Evolutionary conservation across 2,329 filamentous ascomycete genomes (phyloP).

Genomic region (Orbilia brochopaga): DNA sequence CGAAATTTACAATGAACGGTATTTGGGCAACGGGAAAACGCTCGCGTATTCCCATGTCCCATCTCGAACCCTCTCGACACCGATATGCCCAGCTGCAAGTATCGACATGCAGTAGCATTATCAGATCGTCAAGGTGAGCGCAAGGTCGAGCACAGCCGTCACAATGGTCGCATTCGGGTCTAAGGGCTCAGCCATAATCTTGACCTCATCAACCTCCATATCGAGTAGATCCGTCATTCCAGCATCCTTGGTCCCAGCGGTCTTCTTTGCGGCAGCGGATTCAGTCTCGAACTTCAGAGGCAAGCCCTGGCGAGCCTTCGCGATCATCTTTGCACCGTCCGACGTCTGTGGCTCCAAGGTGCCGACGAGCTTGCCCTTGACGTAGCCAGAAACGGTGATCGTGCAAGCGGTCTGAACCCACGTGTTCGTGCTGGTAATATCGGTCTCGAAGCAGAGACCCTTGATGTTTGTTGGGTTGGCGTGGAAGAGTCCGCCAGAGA

Average conservation of each 20-base stretch:
- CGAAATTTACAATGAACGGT: too few relatives aligned
- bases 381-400: conserved; percentile 13
- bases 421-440: conserved; percentile 10
- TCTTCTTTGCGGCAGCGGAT: too few relatives aligned
- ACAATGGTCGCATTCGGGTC: conserved; percentile 12
- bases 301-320: not conserved
- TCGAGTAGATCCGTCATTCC: too few relatives aligned
- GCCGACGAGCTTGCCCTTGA: conserved; percentile 14
- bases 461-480: conserved; percentile 12
- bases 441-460: conserved; percentile 29
- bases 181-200: conserved; percentile 12
- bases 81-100: too few relatives aligned
- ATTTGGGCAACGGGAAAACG: too few relatives aligned
- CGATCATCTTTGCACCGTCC: not conserved
- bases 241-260: too few relatives aligned
- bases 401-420: conserved; percentile 17
- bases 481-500: conserved; percentile 9
- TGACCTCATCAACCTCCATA: conserved; percentile 31
- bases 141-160: conserved; percentile 24
- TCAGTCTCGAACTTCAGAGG: too few relatives aligned
- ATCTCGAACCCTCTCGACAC: too few relatives aligned
- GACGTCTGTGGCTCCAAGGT: conserved; percentile 13
- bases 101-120: too few relatives aligned
- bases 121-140: conserved; percentile 7
- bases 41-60: too few relatives aligned